A percentile compares a stretch with the other conserved stretches of the same genome.
These are phyloP conservation scores for Fraxinus sp. DNA, from an alignment of 305 asterid species.

Conservation along the genomic window DNA sequence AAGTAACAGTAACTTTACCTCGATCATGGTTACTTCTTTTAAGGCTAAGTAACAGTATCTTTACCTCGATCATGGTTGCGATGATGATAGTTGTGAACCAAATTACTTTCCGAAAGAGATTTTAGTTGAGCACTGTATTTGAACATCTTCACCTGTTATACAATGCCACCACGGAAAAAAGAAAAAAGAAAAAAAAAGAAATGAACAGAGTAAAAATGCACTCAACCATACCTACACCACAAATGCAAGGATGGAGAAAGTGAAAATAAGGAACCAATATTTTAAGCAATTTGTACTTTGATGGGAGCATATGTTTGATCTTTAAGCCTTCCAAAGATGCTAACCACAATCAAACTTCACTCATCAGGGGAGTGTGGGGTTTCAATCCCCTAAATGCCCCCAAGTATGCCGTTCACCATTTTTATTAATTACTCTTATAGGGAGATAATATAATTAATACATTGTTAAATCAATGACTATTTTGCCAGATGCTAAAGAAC, in stretches of 20 bases:
- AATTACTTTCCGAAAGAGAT: neutral
- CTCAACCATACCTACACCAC: neutral
- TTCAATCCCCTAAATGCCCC: neutral
- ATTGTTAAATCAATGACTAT: conserved; percentile 11
- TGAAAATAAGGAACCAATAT: neutral
- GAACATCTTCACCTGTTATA: neutral
- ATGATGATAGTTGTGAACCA: neutral
- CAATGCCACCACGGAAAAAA: neutral
- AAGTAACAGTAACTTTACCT: neutral
- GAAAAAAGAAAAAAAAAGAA: neutral
- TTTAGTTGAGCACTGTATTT: neutral
- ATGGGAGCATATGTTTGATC: neutral
- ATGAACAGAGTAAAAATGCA: neutral
- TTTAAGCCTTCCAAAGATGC: neutral
- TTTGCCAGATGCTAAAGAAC: conserved; percentile 69
- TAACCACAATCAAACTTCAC: neutral
- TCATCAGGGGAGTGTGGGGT: neutral
- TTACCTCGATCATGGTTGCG: neutral
- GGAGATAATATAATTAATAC: neutral
- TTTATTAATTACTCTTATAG: neutral
- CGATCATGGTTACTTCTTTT: neutral
- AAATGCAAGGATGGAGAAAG: neutral
- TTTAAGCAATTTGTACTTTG: neutral
- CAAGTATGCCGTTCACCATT: neutral
- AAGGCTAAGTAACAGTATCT: neutral